Evolutionary conservation across 352 stramenopile species (phyloP).

Genomic region (Phytophthora aleatoria): DNA sequence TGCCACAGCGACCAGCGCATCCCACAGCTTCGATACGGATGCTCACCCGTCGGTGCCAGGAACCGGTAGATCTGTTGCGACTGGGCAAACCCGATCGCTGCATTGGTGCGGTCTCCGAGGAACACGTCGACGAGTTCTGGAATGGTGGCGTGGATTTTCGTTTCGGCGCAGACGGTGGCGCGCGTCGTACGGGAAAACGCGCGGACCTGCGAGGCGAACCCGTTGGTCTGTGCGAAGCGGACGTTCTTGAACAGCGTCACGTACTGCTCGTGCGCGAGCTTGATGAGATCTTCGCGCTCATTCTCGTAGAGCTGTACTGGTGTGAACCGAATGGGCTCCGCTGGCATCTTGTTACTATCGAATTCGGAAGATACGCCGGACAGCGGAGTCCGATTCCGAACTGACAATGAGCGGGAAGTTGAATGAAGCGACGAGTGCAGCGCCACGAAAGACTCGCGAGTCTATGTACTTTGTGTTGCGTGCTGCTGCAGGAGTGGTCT

Average conservation of each 20-base stretch:
- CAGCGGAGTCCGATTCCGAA: conserved; percentile 10
- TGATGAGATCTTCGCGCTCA: conserved; percentile 43
- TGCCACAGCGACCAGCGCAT: conserved; percentile 74
- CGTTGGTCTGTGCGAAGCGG: conserved; percentile 40
- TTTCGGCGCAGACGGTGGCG: conserved; percentile 51
- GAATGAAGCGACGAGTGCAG: conserved; percentile 7
- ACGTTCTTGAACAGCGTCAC: conserved; percentile 53
- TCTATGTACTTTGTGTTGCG: conserved; percentile 24
- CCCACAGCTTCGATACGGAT: conserved; percentile 57
- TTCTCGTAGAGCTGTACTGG: conserved; percentile 39
- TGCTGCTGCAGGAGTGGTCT: conserved; percentile 18
- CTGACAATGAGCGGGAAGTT: conserved; percentile 13
- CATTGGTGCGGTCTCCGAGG: conserved; percentile 60
- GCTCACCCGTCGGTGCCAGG: conserved; percentile 42
- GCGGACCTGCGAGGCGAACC: conserved; percentile 56
- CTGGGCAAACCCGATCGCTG: conserved; percentile 64
- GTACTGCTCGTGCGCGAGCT: conserved; percentile 36
- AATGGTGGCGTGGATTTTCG: conserved; percentile 55
- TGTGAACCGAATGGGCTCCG: conserved; percentile 42
- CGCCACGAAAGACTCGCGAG: conserved; percentile 15
- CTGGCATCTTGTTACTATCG: conserved; percentile 6
- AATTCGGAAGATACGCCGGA: conserved; percentile 7
- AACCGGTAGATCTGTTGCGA: conserved; percentile 65
- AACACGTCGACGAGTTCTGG: conserved; percentile 66
- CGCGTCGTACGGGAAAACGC: conserved; percentile 56